Percentiles rank a stretch among this genome's conserved stretches.
phyloP scores from a whole-genome alignment of 2,329 filamentous ascomycete species.

The Pseudogymnoascus sp. region DNA sequence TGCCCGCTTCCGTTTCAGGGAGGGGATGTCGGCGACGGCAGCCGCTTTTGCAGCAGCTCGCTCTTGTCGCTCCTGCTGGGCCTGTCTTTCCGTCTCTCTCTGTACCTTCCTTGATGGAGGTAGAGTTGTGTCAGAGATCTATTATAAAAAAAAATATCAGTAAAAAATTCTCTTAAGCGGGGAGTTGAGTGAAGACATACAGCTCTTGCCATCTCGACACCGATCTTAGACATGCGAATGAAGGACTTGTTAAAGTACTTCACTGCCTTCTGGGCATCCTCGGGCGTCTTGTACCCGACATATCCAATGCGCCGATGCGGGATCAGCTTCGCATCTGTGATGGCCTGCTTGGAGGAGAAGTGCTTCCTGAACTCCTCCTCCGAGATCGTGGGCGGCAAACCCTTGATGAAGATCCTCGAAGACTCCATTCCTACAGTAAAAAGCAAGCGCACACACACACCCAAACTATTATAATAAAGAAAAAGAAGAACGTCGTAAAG shows the following conservation, averaged over 20 bases:
- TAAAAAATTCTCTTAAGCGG: neutral
- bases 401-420: slow-evolving; percentile 70
- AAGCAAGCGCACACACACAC: neutral
- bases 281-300: slow-evolving; percentile 78
- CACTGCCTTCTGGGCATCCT: slow-evolving; percentile 73
- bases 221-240: slow-evolving; percentile 91
- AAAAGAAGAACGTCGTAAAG: slow-evolving; percentile 9
- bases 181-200: slow-evolving; percentile 38
- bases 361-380: slow-evolving; percentile 83
- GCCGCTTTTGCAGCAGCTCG: slow-evolving; percentile 20
- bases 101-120: slow-evolving; percentile 31
- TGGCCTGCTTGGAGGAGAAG: slow-evolving; percentile 65
- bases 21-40: slow-evolving; percentile 30
- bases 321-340: slow-evolving; percentile 91
- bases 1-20: slow-evolving; percentile 61
- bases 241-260: slow-evolving; percentile 95
- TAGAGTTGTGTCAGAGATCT: slow-evolving; percentile 30
- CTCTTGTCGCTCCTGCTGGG: slow-evolving; percentile 19
- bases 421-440: slow-evolving; percentile 25
- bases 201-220: slow-evolving; percentile 78
- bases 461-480: neutral
- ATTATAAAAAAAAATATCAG: neutral
- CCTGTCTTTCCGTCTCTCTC: slow-evolving; percentile 27
- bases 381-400: slow-evolving; percentile 75
- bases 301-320: slow-evolving; percentile 87